Conservation (phyloP, 305 asterid genomes). For the Nicotiana rustica region DNA sequence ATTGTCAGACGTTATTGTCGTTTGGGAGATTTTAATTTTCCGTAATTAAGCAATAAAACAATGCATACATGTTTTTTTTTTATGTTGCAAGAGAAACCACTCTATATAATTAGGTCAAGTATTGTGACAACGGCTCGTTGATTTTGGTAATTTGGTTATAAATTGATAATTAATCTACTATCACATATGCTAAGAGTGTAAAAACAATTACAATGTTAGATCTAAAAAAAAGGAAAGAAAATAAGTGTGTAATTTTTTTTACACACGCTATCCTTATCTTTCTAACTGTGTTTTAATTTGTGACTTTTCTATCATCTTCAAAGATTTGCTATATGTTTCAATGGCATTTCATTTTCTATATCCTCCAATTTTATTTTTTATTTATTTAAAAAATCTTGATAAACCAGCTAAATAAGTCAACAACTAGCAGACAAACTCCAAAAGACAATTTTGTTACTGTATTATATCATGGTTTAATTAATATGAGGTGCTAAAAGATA, state of each 20-base stretch:
- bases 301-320: not conserved
- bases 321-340: not conserved
- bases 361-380: not conserved
- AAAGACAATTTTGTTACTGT: constrained; percentile 10
- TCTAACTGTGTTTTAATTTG: not conserved
- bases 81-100: too few relatives aligned
- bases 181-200: too few relatives aligned
- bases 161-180: too few relatives aligned
- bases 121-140: too few relatives aligned
- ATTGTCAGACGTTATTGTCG: not conserved
- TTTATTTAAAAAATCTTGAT: not conserved
- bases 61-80: not conserved
- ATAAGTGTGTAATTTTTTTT: too few relatives aligned
- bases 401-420: constrained; percentile 23
- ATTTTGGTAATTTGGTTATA: too few relatives aligned
- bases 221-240: too few relatives aligned
- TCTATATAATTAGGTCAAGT: too few relatives aligned
- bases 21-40: not conserved
- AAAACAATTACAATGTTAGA: too few relatives aligned
- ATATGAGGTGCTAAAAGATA: not conserved
- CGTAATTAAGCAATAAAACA: not conserved
- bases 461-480: constrained; percentile 10
- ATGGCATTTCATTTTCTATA: not conserved
- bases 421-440: constrained; percentile 7
- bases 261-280: not conserved